Evolutionary conservation across 1,139 yeast species (phyloP).

Genomic region (Scheffersomyces insectosa): DNA sequence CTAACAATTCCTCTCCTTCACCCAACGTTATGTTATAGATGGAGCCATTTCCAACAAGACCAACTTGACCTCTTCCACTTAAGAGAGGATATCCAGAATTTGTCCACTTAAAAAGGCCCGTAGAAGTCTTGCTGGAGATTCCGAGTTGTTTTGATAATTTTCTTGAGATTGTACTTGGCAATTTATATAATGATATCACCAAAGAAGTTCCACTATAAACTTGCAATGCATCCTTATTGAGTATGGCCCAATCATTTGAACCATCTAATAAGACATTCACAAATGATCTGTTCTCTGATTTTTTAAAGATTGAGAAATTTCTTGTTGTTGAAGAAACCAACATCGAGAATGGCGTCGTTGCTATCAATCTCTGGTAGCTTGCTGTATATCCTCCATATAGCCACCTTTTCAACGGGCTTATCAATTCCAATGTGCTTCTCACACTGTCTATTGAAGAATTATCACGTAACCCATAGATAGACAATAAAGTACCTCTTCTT

Average conservation of each 20-base stretch:
- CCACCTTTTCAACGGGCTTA: slow-evolving; percentile 39
- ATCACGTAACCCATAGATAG: slow-evolving; percentile 39
- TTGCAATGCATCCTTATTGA: slow-evolving; percentile 47
- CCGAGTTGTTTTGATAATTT: slow-evolving; percentile 28
- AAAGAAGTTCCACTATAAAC: slow-evolving; percentile 55
- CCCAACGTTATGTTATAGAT: slow-evolving; percentile 49
- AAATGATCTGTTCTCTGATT: slow-evolving; percentile 33
- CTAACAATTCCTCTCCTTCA: slow-evolving; percentile 49
- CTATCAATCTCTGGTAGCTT: slow-evolving; percentile 45
- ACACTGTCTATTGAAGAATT: slow-evolving; percentile 22
- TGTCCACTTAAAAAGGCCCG: slow-evolving; percentile 39
- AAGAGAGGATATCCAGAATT: slow-evolving; percentile 46
- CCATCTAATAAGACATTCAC: slow-evolving; percentile 54
- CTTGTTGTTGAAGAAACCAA: slow-evolving; percentile 35
- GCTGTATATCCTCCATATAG: slow-evolving; percentile 43
- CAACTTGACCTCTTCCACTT: slow-evolving; percentile 60
- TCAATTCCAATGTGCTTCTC: slow-evolving; percentile 29
- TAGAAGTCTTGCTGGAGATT: slow-evolving; percentile 21
- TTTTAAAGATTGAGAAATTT: slow-evolving; percentile 14
- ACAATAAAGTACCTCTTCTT: slow-evolving; percentile 48
- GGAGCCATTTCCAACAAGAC: slow-evolving; percentile 59
- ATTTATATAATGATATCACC: slow-evolving; percentile 29
- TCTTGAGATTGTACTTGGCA: slow-evolving; percentile 45
- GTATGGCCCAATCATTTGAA: slow-evolving; percentile 59
- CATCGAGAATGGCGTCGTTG: slow-evolving; percentile 49